Percentiles rank a stretch among this genome's conserved stretches.
Conservation (phyloP, 139 green algal species). For the Haematococcus lacustris region DNA sequence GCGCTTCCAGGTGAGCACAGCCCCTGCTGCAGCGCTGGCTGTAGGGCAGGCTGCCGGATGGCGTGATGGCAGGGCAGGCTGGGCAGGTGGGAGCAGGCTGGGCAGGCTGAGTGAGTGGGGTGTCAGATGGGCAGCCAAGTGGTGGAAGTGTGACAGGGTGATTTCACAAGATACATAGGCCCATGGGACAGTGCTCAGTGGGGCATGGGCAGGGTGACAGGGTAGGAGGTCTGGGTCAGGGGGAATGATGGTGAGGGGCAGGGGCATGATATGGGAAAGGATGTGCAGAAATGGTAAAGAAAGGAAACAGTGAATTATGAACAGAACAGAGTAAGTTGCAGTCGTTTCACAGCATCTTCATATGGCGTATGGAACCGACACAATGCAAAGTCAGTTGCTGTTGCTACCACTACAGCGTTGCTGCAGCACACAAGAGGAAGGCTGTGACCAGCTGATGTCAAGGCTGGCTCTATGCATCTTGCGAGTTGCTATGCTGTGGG, state of each 20-base stretch:
- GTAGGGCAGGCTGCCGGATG: background rate
- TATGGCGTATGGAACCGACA: background rate
- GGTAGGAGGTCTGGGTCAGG: too few relatives aligned
- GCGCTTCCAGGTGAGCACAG: conserved; percentile 42
- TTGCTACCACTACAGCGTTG: background rate
- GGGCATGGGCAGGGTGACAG: background rate
- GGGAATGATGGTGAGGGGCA: too few relatives aligned
- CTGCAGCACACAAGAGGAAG: background rate
- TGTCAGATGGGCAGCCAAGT: too few relatives aligned
- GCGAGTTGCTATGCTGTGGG: too few relatives aligned
- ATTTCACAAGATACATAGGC: background rate
- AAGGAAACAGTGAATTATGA: too few relatives aligned
- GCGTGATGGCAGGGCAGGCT: background rate
- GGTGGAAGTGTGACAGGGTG: too few relatives aligned
- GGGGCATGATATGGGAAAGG: too few relatives aligned
- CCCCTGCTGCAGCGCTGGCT: too few relatives aligned
- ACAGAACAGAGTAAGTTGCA: too few relatives aligned
- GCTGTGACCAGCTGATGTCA: background rate
- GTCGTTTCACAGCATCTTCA: background rate
- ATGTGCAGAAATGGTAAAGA: too few relatives aligned
- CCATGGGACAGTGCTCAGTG: background rate
- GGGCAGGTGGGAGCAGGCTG: background rate
- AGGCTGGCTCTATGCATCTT: too few relatives aligned
- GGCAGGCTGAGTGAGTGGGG: background rate
- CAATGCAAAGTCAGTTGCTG: background rate